Base-by-base conservation (phyloP, 768 basidiomycete species). In the Leucocoprinus leucothites region DNA sequence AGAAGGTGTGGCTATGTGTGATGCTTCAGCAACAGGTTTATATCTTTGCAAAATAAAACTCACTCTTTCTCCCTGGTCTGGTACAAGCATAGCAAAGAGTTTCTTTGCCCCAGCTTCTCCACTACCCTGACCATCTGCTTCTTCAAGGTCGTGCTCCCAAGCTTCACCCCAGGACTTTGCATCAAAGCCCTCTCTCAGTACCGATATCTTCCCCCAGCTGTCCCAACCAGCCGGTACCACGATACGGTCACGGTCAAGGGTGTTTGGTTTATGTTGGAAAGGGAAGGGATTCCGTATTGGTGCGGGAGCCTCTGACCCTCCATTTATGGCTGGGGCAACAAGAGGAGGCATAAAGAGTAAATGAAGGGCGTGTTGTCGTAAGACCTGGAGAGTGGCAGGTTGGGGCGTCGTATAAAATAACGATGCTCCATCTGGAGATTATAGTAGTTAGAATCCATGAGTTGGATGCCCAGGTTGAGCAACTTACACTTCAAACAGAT, bases 161-260 rank as follows among this genome's bases (percentile, higher is more conserved):
- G 84, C 87, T 55, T 89, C 87, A 3, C 85, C 88, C 85, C 87
- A 89, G 45, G 74, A 65, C 57, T 83, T 86, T 1, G 90, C 85
- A 51, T 97, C 94, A 62, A 98, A 99, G 0, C 91, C 91, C 38
- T 98, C 97, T 53, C 94, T 74, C 52, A 98, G 72, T 1, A 98
- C 88, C 2, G 80, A 76, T 55, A 98, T 96, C 75, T 98, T 98
- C 0, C 95, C 94, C 91, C 93, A 97, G 61, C 90, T 92, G 65
- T 98, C 97, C 97, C 97, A 99, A 1, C 97, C 97, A 1, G 92
- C 82, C 1, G 96, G 97, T 5, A 98, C 85, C 42, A 97, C 82
- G 49, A 98, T 87, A 11, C 84, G 86, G 64, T 98, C 95, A 28
- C 97, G 85, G 66, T 98, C 97, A 44, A 98, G 75, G 0, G 91